Evolutionary conservation across 176 grass and related monocot species (phyloP), one percentile per base, ranked within the genome.

Genomic region (Bonia amplexicaulis): DNA sequence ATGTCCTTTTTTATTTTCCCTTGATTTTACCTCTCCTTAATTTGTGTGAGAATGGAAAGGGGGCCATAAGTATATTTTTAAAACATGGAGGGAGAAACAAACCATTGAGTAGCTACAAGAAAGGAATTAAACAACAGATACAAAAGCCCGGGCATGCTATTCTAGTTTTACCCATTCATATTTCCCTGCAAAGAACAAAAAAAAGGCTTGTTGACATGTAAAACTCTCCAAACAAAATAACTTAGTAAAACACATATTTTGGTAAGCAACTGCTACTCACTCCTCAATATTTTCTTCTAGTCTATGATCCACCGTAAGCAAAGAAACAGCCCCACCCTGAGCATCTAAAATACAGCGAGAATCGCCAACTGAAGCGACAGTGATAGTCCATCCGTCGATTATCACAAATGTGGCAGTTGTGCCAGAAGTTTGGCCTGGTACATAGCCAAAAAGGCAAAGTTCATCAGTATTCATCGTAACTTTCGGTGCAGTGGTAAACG

Each of bases 271-370:
- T 59, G 70, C 49, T 79, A 94, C 92, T 67, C 81, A 98, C 95
- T 98, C 95, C 86, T 95, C 95, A n/a, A 85, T 68, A 90, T 98
- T 98, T 91, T 95, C 95, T 90, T 98, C 95, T 84, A 98, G 83
- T 57, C 95, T 86, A 77, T 98, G 95, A 84, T 98, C 95, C 61
- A 95, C 95, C 37, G 95, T 95, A 78, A 98, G 87, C 63, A 93
- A 82, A 90, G 90, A 98, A 86, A 98, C 91, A 57, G 78, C 63
- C 2, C 92, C 95, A 69, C 91, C 82, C 66, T 90, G 90, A 69
- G 95, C 71, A 88, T 98, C 95, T 73, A 98, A 95, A 87, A 98
- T 95, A 88, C 93, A 95, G 17, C 95, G 90, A 25, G 95, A 98
- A 73, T 98, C 95, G 0, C 95, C 95, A 80, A 98, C 95, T 52